These are phyloP conservation scores for Metschnikowia baotianmanensis DNA, from an alignment of 805 yeast species.

Conservation along the genomic window DNA sequence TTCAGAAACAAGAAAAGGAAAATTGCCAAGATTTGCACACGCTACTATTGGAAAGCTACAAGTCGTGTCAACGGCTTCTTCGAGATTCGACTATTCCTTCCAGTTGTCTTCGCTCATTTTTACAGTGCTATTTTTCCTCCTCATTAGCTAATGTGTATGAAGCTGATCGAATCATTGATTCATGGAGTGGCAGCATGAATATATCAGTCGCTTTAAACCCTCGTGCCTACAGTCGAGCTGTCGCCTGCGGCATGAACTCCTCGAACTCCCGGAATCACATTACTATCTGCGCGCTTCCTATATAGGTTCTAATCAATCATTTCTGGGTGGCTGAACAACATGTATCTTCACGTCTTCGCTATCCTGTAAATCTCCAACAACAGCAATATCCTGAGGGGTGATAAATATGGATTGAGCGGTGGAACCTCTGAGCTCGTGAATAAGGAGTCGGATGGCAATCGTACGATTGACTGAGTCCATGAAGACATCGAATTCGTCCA, in stretches of 20 bases:
- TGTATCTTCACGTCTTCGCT: constrained; percentile 59
- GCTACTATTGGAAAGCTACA: constrained; percentile 3
- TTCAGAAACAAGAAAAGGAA: not conserved
- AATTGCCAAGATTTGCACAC: not conserved
- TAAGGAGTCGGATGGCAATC: constrained; percentile 70
- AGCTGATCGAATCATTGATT: not conserved
- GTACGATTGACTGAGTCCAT: constrained; percentile 93
- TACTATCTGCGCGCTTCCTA: not conserved
- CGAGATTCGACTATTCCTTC: not conserved
- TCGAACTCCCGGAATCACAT: not conserved
- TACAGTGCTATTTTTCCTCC: constrained; percentile 11
- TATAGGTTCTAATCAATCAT: constrained; percentile 6
- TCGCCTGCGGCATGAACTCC: not conserved
- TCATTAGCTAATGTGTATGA: constrained; percentile 9
- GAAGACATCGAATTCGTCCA: constrained; percentile 96
- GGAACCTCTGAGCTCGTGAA: constrained; percentile 61
- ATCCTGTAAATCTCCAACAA: constrained; percentile 54
- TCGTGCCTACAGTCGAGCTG: constrained; percentile 1
- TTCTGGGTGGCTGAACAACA: constrained; percentile 47
- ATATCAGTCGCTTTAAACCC: not conserved
- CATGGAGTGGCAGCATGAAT: constrained; percentile 1
- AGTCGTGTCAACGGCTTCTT: constrained; percentile 3
- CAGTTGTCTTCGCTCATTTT: constrained; percentile 10
- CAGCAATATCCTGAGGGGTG: constrained; percentile 88
- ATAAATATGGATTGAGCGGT: constrained; percentile 86